These are phyloP conservation scores for Adansonia madagascariensis DNA, from an alignment of 441 rosid species.

Conservation along the genomic window DNA sequence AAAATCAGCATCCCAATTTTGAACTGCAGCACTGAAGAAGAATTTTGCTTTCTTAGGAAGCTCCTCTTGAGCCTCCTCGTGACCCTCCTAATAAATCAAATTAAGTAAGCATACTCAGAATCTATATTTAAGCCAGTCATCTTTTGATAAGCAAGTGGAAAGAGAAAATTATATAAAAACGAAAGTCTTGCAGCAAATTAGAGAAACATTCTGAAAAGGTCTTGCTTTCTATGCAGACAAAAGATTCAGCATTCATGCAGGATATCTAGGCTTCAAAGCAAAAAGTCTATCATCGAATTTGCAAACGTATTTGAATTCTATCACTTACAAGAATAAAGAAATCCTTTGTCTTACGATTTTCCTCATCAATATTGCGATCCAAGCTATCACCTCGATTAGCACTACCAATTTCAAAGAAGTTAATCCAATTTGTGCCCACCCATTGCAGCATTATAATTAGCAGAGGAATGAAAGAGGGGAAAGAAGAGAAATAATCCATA, in stretches of 20 bases:
- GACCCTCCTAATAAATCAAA: slow-evolving; percentile 64
- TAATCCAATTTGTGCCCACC: slow-evolving; percentile 20
- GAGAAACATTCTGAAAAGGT: slow-evolving; percentile 16
- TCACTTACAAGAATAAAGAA: slow-evolving; percentile 81
- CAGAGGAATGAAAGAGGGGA: slow-evolving; percentile 17
- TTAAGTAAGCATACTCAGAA: slow-evolving; percentile 23
- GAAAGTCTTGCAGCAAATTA: neutral
- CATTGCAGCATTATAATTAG: slow-evolving; percentile 3
- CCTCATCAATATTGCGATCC: slow-evolving; percentile 77
- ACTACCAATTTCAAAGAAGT: slow-evolving; percentile 54
- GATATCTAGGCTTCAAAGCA: slow-evolving; percentile 15
- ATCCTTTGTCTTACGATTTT: slow-evolving; percentile 69
- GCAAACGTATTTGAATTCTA: slow-evolving; percentile 25
- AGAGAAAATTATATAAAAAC: neutral
- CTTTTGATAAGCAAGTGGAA: slow-evolving; percentile 5
- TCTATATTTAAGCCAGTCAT: slow-evolving; percentile 23
- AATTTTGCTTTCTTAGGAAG: slow-evolving; percentile 82
- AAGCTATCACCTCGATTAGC: slow-evolving; percentile 94
- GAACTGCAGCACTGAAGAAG: slow-evolving; percentile 86
- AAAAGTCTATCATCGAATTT: neutral
- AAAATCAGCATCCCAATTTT: slow-evolving; percentile 94
- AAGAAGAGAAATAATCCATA: slow-evolving; percentile 20
- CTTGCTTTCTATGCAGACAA: slow-evolving; percentile 19
- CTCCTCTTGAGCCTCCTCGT: slow-evolving; percentile 93
- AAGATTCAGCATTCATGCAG: slow-evolving; percentile 27